These are phyloP conservation scores for Saccharomyces hybrid DNA, from an alignment of 1,139 yeast species.

Conservation along the genomic window DNA sequence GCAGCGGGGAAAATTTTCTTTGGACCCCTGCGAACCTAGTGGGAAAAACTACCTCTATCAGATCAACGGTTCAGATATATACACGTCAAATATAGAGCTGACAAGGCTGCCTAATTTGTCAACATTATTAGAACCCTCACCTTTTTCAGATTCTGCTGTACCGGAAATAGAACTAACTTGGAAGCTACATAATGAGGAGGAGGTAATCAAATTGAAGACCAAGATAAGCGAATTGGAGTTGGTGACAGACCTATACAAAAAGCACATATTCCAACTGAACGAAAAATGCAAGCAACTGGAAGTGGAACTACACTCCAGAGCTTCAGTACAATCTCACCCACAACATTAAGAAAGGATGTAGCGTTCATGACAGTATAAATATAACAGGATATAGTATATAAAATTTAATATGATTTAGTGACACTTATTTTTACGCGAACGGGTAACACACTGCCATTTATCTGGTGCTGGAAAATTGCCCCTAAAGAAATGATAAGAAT, in stretches of 20 bases:
- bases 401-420: not conserved
- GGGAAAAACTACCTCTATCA: not conserved
- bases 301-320: conserved; percentile 9
- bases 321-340: not conserved
- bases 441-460: not conserved
- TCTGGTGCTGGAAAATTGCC: not conserved
- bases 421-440: not conserved
- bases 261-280: conserved; percentile 76
- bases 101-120: not conserved
- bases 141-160: not conserved
- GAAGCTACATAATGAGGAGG: conserved; percentile 33
- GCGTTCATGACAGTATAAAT: not conserved
- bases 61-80: not conserved
- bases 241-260: conserved; percentile 78
- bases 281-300: conserved; percentile 20
- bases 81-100: not conserved
- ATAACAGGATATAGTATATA: not conserved
- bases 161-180: conserved; percentile 3
- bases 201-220: conserved; percentile 53
- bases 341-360: conserved; percentile 3
- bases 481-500: not conserved
- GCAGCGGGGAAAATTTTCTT: not conserved
- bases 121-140: not conserved
- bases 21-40: not conserved
- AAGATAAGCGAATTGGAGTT: conserved; percentile 82